Evolutionary conservation across 108 stramenopile genomes (phyloP), one percentile per base, ranked within the genome.

Genomic region (Fragilariopsis cylindrus): DNA sequence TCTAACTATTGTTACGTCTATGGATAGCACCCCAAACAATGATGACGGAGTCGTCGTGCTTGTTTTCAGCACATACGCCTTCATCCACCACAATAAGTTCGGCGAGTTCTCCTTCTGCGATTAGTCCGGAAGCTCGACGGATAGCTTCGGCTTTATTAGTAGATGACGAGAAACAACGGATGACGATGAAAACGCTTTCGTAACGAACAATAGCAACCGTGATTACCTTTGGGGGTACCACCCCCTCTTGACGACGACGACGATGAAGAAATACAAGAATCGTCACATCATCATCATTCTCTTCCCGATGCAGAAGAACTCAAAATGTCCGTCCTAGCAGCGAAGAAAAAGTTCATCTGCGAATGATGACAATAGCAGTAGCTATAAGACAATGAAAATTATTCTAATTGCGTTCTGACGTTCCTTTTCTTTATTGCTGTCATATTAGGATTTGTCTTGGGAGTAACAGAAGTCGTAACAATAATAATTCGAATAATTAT

Each of bases 251-350:
- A 63, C 62, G 15, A 41, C 62, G 42, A 63, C 62, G 62, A 63
- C 13, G 19, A 63, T 18, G 43, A 45, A 63, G 62, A 63, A 63
- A 45, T 63, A n/a, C 55, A 5, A 19, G 55, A 56, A 12, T n/a
- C 62, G 62, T 21, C 62, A n/a, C 42, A 44, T 45, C 43, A 15
- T 11, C 42, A 63, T 8, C 43, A 63, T 43, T 63, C 62, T 7
- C 43, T 63, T 40, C 62, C 62, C 62, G 62, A 63, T n/a, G 62
- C 3, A 42, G 62, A 63, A 45, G 62, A 41, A 43, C 62, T 63
- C 62, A 63, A 63, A 44, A 9, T 63, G 16, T 3, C 62, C 4
- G 62, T 63, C 45, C 43, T 44, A 41, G 62, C 62, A 12, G 62
- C 62, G 43, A 19, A 7, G 15, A n/a, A 13, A 13, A 2, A 52